Evolutionary conservation across 768 basidiomycete genomes (phyloP), one percentile per base, ranked within the genome.

Genomic region (Calocera cornea): DNA sequence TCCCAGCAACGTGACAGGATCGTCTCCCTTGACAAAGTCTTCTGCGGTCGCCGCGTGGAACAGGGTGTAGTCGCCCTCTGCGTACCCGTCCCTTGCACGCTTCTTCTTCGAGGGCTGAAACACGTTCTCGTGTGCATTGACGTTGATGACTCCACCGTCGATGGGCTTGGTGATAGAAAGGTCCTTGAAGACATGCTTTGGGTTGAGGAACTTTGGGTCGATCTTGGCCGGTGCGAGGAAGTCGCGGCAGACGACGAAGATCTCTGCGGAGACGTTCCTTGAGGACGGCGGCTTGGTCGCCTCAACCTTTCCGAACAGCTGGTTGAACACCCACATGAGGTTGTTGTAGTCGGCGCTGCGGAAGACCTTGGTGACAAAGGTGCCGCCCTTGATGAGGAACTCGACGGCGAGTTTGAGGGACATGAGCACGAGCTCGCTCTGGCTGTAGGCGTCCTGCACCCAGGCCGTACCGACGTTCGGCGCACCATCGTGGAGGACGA

Each of bases 391-490:
- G 33, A 81, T 80, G 68, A 99, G 83, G 75, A 98, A 98, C 73
- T 97, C 95, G 65, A 92, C 92, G 10, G 95, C 95, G 54, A 98
- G 85, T 78, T 95, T 97, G 72, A 97, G 79, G 78, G 87, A 89
- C 88, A 90, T 94, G 68, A 98, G 83, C 65, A 97, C 97, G 68
- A 98, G 87, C 77, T 99, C 97, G 34, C 92, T 92, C 75, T 99
- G 97, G 69, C 86, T 86, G 80, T 94, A 99, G 0, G 97, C 97
- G 78, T 99, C 97, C 76, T 98, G 97, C 71, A 97, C 85, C 97
- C 97, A 99, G 14, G 97, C 97, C 12, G 92, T 92, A 80, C 97
- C 97, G 76, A 99, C 97, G 76, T 99, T 99, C 27, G 97, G 97
- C 41, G 97, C 97, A 80, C 97, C 97, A 77, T 99, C 97, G 76